Evolutionary conservation across 495 filamentous ascomycete genomes (phyloP), one percentile per base, ranked within the genome.

Genomic region (Aspergillus nidulans): DNA sequence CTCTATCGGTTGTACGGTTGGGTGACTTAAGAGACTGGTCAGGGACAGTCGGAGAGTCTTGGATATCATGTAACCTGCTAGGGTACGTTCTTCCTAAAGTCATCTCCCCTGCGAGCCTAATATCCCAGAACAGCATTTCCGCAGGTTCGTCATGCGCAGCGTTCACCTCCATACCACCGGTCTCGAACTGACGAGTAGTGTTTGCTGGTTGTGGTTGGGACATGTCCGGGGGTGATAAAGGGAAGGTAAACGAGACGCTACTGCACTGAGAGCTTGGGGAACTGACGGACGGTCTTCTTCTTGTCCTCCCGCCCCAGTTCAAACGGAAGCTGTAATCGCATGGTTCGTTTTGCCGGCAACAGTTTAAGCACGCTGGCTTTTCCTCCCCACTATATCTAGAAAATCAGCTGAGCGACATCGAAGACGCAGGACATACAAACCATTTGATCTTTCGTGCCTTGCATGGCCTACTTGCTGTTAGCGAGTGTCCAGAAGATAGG

Each of bases 361-460:
- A 95, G 63, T 92, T 92, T 47, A 80, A 63, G 67, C 90, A 95
- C 63, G 71, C 69, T 9, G 90, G 90, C 61, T 88, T 89, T 64
- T 88, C 85, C 66, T 95, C 90, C 18, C 87, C 90, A 66, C 70
- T 76, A 44, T 40, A 53, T 56, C 49, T 49, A 20, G 28, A 34
- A 1, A 4, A 41, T 63, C 30, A 59, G 47, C 51, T 13, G 41
- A 52, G 48, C 39, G 24, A 38, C 25, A 24, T 41, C 24, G n/a
- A 24, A 40, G 15, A 32, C 32, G 36, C 28, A 45, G 23, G 42
- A 16, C 1, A 48, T 45, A 60, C 61, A 61, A 74, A 81, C 80
- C 90, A 94, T 75, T 95, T 94, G 57, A 94, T 85, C 67, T 92
- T 95, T 49, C 88, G 80, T 50, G 84, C 81, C 70, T 95, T 95